phyloP scores from a whole-genome alignment of 805 yeast genomes.

The Clavispora phyllophila region DNA sequence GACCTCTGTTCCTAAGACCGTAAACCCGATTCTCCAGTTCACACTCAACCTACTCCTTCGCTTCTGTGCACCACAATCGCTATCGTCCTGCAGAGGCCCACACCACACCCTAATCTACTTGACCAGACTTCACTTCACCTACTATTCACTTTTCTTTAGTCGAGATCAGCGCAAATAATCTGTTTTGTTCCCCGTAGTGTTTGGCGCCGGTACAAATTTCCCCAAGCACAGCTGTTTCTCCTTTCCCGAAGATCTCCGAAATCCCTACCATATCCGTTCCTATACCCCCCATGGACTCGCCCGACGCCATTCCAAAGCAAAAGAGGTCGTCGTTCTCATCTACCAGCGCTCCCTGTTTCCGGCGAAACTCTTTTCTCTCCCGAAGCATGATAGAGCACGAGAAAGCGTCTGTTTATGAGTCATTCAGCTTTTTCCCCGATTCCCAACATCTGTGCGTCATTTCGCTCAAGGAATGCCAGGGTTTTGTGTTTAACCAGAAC shows the following conservation, averaged over 20 bases:
- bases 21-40: too few species aligned
- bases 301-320: conserved; percentile 7
- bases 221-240: background rate
- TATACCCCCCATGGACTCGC: background rate
- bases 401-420: conserved; percentile 49
- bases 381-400: conserved; percentile 55
- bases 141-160: background rate
- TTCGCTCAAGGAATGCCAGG: conserved; percentile 59
- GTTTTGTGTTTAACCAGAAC: conserved; percentile 74
- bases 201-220: too few species aligned
- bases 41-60: too few species aligned
- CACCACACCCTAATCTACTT: background rate
- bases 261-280: background rate
- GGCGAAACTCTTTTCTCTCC: conserved; percentile 54
- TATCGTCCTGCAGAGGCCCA: conserved; percentile 1
- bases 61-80: conserved; percentile 1
- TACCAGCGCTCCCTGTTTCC: conserved; percentile 47
- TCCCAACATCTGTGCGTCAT: conserved; percentile 31
- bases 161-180: background rate
- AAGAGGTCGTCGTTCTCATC: conserved; percentile 28
- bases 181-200: too few species aligned
- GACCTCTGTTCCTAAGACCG: too few species aligned
- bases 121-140: background rate
- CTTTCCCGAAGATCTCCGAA: background rate
- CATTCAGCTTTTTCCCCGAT: conserved; percentile 27